Conservation (phyloP, 2,329 filamentous ascomycete genomes). For the Salinomyces thailandicus region DNA sequence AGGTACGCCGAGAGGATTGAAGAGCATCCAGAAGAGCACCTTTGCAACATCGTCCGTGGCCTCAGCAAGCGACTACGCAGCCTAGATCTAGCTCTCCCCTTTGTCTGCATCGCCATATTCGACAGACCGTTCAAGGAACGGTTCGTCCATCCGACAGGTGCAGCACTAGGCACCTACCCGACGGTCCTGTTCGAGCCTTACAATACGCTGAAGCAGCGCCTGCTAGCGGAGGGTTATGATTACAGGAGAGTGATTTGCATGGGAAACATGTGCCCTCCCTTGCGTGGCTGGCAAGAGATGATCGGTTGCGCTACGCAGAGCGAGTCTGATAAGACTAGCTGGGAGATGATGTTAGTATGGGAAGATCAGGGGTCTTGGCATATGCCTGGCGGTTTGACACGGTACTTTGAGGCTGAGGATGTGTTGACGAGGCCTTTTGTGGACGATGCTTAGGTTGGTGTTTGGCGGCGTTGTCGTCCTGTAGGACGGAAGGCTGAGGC, state of each 20-base stretch:
- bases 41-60: conserved; percentile 15
- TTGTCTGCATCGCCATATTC: conserved; percentile 13
- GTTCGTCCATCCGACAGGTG: no score
- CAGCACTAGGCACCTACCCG: conserved; percentile 2
- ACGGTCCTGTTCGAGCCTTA: conserved; percentile 7
- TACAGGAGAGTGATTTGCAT: conserved; percentile 13
- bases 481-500: no score
- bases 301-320: conserved; percentile 4
- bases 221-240: conserved; percentile 11
- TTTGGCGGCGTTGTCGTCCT: no score
- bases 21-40: conserved; percentile 11
- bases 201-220: conserved; percentile 8
- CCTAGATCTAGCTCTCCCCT: conserved; percentile 17
- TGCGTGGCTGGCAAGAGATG: conserved; percentile 12
- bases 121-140: conserved; percentile 1
- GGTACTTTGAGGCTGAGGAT: conserved; percentile 6
- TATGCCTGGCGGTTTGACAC: conserved; percentile 9
- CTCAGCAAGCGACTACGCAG: conserved; percentile 9
- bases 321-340: conserved; percentile 11
- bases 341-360: conserved; percentile 8
- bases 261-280: conserved; percentile 7
- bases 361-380: conserved; percentile 12
- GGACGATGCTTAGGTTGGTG: no score
- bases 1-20: conserved; percentile 6
- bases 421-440: conserved; percentile 7